Conservation (phyloP, 208 protist genomes). For the Trypanosoma grayi region DNA sequence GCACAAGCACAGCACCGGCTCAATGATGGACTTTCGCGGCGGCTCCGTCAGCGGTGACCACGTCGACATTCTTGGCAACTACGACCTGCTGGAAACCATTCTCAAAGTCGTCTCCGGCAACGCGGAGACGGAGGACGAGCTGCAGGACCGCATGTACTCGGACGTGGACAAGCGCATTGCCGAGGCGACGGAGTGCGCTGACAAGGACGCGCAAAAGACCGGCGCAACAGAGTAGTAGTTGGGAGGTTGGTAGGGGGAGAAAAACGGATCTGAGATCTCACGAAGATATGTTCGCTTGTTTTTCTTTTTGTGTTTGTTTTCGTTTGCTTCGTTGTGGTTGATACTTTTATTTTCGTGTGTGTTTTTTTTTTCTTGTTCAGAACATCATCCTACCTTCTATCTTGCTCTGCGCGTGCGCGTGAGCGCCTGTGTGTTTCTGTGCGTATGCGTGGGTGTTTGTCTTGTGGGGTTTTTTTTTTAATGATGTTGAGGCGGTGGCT, state of each 20-base stretch:
- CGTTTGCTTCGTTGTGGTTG: not conserved
- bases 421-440: too few relatives aligned
- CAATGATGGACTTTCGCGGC: conserved; percentile 52
- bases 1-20: conserved; percentile 41
- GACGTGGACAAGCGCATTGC: conserved; percentile 61
- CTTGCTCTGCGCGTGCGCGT: too few relatives aligned
- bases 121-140: conserved; percentile 29
- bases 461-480: too few relatives aligned
- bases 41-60: conserved; percentile 70
- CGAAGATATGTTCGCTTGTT: conserved; percentile 1
- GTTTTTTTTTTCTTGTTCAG: too few relatives aligned
- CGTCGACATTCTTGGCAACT: conserved; percentile 90
- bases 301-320: conserved; percentile 19
- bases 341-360: too few relatives aligned
- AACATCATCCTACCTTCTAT: too few relatives aligned
- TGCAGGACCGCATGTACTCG: conserved; percentile 66
- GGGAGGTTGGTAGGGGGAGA: not conserved
- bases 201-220: conserved; percentile 29
- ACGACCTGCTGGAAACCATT: conserved; percentile 70
- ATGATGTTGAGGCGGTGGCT: too few relatives aligned
- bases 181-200: conserved; percentile 31
- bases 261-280: not conserved
- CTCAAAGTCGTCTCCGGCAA: conserved; percentile 74
- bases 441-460: too few relatives aligned
- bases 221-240: not conserved